Percentiles rank a stretch among this genome's conserved stretches.
phyloP scores from a whole-genome alignment of 2,329 filamentous ascomycete genomes.

The Stachybotrys chlorohalonatus region DNA sequence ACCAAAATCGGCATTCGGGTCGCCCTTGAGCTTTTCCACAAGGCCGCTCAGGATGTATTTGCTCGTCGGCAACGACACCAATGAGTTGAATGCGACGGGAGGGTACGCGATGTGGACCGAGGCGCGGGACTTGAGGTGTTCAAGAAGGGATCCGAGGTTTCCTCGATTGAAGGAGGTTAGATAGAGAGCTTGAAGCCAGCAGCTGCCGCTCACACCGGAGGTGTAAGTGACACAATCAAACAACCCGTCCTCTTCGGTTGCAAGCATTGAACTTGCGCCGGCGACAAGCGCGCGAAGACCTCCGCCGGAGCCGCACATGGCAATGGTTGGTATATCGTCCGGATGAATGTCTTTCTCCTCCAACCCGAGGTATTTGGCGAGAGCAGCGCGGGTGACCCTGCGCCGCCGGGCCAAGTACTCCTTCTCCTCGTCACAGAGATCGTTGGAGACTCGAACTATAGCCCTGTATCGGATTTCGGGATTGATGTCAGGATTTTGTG shows the following conservation, averaged over 20 bases:
- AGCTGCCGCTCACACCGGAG: conserved; percentile 89
- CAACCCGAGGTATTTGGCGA: conserved; percentile 75
- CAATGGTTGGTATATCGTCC: conserved; percentile 87
- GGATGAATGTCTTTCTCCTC: conserved; percentile 76
- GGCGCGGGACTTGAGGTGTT: conserved; percentile 79
- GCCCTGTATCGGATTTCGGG: conserved; percentile 83
- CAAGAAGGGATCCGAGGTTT: conserved; percentile 60
- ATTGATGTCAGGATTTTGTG: conserved; percentile 72
- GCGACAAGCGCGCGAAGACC: conserved; percentile 85
- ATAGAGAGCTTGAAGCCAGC: conserved; percentile 87
- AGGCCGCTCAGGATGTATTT: conserved; percentile 82
- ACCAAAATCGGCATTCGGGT: conserved; percentile 62
- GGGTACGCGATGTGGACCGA: conserved; percentile 90
- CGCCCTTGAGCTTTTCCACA: conserved; percentile 84
- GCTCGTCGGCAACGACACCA: conserved; percentile 86
- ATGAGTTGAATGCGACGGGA: conserved; percentile 67
- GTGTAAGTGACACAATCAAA: conserved; percentile 95
- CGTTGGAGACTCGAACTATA: conserved; percentile 68
- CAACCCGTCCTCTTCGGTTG: conserved; percentile 74
- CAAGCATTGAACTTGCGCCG: conserved; percentile 78
- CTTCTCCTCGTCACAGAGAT: conserved; percentile 77
- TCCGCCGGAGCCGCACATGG: conserved; percentile 89
- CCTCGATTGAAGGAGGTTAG: conserved; percentile 62
- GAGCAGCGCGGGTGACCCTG: conserved; percentile 57
- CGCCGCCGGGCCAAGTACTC: conserved; percentile 62